These are phyloP conservation scores for Cutaneotrichosporon mucoides DNA, from an alignment of 1,284 basidiomycete species.

Conservation along the genomic window DNA sequence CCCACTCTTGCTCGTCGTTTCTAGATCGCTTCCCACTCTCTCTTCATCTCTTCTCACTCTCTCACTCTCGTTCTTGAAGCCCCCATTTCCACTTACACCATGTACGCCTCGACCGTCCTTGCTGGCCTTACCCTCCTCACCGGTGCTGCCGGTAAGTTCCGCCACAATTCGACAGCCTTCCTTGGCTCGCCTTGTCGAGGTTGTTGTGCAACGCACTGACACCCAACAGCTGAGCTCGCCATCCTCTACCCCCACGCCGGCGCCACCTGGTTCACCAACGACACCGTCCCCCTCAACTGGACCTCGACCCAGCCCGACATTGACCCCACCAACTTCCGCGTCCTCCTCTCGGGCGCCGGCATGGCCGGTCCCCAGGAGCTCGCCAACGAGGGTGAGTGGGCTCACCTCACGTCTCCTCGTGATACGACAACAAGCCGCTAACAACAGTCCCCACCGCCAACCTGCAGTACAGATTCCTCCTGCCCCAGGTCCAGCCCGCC, in stretches of 20 bases:
- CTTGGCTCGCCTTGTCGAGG: no score
- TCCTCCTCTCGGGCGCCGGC: slow-evolving; percentile 34
- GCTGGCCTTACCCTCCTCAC: slow-evolving; percentile 17
- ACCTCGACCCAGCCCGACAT: slow-evolving; percentile 25
- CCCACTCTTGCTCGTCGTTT: no score
- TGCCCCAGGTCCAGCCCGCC: slow-evolving; percentile 24
- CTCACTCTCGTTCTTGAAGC: no score
- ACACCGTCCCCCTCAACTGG: slow-evolving; percentile 45
- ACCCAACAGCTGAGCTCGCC: slow-evolving; percentile 30
- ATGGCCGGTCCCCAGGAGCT: slow-evolving; percentile 33
- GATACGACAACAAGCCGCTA: background rate
- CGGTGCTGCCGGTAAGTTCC: slow-evolving; percentile 22
- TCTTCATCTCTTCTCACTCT: no score
- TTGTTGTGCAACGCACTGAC: background rate
- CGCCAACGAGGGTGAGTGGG: slow-evolving; percentile 34
- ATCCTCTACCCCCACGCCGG: slow-evolving; percentile 35
- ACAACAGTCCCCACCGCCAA: slow-evolving; percentile 32
- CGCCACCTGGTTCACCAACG: slow-evolving; percentile 42
- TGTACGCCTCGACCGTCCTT: slow-evolving; percentile 15
- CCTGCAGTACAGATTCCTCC: slow-evolving; percentile 26
- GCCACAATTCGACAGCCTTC: no score
- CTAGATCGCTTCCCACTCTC: no score
- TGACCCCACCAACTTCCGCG: slow-evolving; percentile 40
- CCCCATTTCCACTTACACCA: no score
- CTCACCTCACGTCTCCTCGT: no score